A percentile compares a stretch with the other conserved stretches of the same genome.
Conservation (phyloP, 768 basidiomycete species). For the Cyclocybe aegerita region DNA sequence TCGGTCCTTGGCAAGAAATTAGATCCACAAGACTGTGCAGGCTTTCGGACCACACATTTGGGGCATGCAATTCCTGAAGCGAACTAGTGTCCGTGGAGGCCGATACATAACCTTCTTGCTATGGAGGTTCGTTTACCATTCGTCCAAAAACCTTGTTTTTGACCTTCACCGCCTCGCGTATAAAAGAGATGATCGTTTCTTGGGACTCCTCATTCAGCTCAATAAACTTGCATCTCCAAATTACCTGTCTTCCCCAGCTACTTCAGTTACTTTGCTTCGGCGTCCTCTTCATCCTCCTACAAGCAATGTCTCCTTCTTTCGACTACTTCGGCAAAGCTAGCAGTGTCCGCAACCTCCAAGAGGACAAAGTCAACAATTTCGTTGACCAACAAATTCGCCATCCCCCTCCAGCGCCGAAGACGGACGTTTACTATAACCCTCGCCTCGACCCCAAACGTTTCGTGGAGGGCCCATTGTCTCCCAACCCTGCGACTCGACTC, state of each 20-base stretch:
- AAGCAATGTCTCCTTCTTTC: slow-evolving; percentile 1
- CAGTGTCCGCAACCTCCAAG: neutral
- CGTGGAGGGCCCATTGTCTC: slow-evolving; percentile 65
- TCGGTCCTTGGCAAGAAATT: too few relatives aligned
- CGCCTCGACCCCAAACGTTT: slow-evolving; percentile 70
- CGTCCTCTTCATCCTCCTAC: neutral
- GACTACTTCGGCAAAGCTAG: neutral
- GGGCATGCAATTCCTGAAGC: too few relatives aligned
- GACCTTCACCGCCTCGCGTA: too few relatives aligned
- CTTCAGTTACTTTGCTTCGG: neutral
- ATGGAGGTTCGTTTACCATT: too few relatives aligned
- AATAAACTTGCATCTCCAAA: too few relatives aligned
- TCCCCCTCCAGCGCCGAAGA: neutral
- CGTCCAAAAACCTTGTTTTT: too few relatives aligned
- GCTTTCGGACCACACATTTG: too few relatives aligned
- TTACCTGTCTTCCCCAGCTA: neutral
- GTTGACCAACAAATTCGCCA: neutral
- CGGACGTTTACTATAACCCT: slow-evolving; percentile 54
- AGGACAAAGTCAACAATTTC: slow-evolving; percentile 1
- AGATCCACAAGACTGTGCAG: too few relatives aligned
- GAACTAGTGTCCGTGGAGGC: too few relatives aligned
- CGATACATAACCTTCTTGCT: too few relatives aligned
- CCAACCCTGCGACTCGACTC: slow-evolving; percentile 68
- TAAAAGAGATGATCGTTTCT: too few relatives aligned
- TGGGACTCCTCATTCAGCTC: too few relatives aligned